Evolutionary conservation across 345 rosid genomes (phyloP).

Genomic region (Erodium maritimum): DNA sequence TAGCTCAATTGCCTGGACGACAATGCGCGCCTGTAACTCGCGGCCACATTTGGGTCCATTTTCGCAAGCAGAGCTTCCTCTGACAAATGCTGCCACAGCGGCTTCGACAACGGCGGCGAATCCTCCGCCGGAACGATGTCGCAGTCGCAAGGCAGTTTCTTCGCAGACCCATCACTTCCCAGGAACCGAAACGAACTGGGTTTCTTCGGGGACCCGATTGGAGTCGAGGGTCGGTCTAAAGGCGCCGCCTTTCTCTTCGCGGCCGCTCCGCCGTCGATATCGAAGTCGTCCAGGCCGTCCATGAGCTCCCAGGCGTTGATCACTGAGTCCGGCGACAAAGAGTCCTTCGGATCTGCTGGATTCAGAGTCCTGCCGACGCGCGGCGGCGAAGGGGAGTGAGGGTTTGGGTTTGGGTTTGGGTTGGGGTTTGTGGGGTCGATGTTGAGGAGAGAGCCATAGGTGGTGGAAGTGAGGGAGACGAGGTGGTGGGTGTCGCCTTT

Average conservation of each 20-base stretch:
- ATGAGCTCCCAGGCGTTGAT: constrained; percentile 95
- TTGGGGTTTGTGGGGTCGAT: constrained; percentile 19
- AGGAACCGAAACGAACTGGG: constrained; percentile 17
- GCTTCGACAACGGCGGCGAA: constrained; percentile 23
- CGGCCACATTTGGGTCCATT: constrained; percentile 51
- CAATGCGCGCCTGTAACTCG: constrained; percentile 54
- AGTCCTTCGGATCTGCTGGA: constrained; percentile 12
- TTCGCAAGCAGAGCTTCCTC: constrained; percentile 55
- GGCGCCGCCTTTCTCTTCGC: constrained; percentile 6
- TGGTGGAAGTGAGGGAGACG: constrained; percentile 72
- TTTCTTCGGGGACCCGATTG: constrained; percentile 4
- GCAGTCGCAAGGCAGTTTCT: constrained; percentile 16
- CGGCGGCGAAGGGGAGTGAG: constrained; percentile 13
- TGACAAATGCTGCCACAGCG: constrained; percentile 63
- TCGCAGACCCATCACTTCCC: constrained; percentile 15
- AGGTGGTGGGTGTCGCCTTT: constrained; percentile 88
- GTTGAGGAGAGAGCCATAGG: constrained; percentile 70
- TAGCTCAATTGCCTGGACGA: constrained; percentile 44
- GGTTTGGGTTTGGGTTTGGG: background rate
- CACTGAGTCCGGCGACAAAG: constrained; percentile 61
- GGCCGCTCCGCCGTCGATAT: constrained; percentile 15
- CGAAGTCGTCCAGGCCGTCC: constrained; percentile 74
- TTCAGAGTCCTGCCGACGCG: constrained; percentile 10
- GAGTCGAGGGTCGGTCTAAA: background rate
- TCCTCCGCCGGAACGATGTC: constrained; percentile 8